These are phyloP conservation scores for Hagleromyces aurorensis DNA, from an alignment of 805 yeast species.

Conservation along the genomic window DNA sequence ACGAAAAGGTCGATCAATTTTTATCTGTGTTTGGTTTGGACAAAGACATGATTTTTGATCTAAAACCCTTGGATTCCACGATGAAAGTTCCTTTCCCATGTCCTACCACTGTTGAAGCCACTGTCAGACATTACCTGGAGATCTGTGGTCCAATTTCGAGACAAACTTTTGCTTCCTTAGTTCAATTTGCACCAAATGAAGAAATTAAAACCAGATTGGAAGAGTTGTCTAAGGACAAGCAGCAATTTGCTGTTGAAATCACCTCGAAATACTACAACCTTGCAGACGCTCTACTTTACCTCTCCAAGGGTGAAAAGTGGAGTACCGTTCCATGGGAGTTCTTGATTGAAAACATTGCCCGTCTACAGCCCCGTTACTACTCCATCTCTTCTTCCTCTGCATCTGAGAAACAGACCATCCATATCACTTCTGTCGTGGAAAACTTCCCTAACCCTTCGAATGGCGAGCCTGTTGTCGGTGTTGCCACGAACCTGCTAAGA, in stretches of 20 bases:
- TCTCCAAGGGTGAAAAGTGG: constrained; percentile 71
- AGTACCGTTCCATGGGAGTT: constrained; percentile 70
- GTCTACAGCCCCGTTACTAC: constrained; percentile 88
- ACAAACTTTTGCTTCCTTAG: constrained; percentile 65
- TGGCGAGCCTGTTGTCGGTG: constrained; percentile 46
- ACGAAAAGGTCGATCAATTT: constrained; percentile 64
- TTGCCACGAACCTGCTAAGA: constrained; percentile 80
- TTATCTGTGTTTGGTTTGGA: constrained; percentile 53
- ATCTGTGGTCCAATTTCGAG: constrained; percentile 91
- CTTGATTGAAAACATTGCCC: constrained; percentile 70
- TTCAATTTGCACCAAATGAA: constrained; percentile 74
- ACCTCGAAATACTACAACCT: constrained; percentile 56
- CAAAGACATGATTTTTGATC: constrained; percentile 47
- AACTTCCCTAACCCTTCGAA: constrained; percentile 34
- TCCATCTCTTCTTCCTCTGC: constrained; percentile 88
- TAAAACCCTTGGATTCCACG: constrained; percentile 66
- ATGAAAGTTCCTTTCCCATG: constrained; percentile 55
- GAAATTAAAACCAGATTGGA: constrained; percentile 34
- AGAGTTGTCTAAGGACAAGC: constrained; percentile 59
- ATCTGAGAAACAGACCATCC: constrained; percentile 65
- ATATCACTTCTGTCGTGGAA: constrained; percentile 91
- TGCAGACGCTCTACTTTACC: constrained; percentile 58
- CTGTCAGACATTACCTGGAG: constrained; percentile 79
- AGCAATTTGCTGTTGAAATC: constrained; percentile 55
- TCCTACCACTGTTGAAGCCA: constrained; percentile 86